These are phyloP conservation scores for Trichoderma sp. DNA, from an alignment of 2,329 filamentous ascomycete genomes.

Conservation along the genomic window DNA sequence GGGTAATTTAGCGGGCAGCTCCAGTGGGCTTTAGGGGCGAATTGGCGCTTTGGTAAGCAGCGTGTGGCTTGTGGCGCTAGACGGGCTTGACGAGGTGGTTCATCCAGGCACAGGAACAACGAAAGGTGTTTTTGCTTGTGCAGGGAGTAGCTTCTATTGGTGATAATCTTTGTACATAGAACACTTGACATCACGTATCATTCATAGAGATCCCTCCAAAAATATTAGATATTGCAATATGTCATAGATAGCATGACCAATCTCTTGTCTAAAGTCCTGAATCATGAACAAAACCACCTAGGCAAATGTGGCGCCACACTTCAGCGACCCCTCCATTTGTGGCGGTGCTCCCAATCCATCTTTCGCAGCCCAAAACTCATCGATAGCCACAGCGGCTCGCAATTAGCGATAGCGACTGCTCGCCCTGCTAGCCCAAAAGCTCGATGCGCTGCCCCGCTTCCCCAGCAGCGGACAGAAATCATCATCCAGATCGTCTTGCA, in stretches of 20 bases:
- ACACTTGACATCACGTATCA: not conserved
- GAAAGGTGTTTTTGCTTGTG: not conserved
- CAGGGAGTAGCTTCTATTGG: not conserved
- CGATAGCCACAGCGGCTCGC: not conserved
- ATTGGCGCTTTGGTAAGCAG: not conserved
- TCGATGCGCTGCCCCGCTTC: slow-evolving; percentile 12
- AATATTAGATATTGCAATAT: not conserved
- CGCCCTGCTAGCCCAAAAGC: not conserved
- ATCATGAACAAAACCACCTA: not conserved
- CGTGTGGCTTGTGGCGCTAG: not conserved
- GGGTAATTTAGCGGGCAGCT: slow-evolving; percentile 6
- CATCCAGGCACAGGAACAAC: not conserved
- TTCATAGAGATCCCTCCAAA: not conserved
- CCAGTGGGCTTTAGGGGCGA: not conserved
- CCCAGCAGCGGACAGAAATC: slow-evolving; percentile 17
- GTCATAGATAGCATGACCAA: not conserved
- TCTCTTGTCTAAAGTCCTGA: not conserved
- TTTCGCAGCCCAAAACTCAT: not conserved
- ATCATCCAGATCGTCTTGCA: not conserved
- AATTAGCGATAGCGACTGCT: not conserved
- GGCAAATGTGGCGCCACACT: not conserved
- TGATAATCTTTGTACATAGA: not conserved
- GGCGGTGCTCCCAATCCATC: not conserved
- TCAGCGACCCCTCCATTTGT: slow-evolving; percentile 17
- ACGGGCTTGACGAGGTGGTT: not conserved